These are phyloP conservation scores for Plectosphaerella plurivora DNA, from an alignment of 2,329 filamentous ascomycete genomes.

Conservation along the genomic window DNA sequence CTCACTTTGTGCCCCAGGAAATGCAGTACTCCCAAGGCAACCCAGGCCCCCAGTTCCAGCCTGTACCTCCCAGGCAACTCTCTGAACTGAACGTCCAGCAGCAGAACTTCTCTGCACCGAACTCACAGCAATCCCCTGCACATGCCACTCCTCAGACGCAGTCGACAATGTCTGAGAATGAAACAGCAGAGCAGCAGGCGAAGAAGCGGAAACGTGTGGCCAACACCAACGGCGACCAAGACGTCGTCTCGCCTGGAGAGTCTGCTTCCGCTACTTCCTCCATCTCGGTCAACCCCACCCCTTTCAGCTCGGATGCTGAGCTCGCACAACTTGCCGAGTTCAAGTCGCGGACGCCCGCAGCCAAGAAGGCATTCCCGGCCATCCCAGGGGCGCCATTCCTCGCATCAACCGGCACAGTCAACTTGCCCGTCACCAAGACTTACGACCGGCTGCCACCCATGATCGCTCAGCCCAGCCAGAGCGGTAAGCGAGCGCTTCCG, in stretches of 20 bases:
- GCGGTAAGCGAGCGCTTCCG: conserved; percentile 31
- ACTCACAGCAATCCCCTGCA: no score
- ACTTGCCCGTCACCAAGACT: conserved; percentile 37
- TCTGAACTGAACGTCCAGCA: conserved; percentile 2
- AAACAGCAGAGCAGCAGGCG: conserved; percentile 18
- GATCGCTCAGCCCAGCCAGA: conserved; percentile 34
- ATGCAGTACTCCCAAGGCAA: conserved; percentile 5
- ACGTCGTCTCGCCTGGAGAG: neutral
- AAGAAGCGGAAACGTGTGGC: conserved; percentile 33
- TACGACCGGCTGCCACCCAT: conserved; percentile 39
- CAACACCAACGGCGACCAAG: conserved; percentile 27
- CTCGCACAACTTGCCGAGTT: conserved; percentile 29
- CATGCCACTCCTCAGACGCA: no score
- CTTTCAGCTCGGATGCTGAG: conserved; percentile 14
- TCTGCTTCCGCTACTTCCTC: no score
- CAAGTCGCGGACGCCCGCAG: conserved; percentile 29
- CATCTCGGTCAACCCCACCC: neutral
- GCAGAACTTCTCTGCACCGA: neutral
- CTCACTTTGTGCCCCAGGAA: conserved; percentile 11
- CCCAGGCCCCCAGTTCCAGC: conserved; percentile 5
- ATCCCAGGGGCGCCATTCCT: conserved; percentile 34
- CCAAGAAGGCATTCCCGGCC: conserved; percentile 30
- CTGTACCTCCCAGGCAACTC: conserved; percentile 5
- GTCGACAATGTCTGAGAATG: no score
- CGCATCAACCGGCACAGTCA: conserved; percentile 31